Evolutionary conservation across 139 green algal genomes (phyloP).

Genomic region (Diplosphaera chodatii): DNA sequence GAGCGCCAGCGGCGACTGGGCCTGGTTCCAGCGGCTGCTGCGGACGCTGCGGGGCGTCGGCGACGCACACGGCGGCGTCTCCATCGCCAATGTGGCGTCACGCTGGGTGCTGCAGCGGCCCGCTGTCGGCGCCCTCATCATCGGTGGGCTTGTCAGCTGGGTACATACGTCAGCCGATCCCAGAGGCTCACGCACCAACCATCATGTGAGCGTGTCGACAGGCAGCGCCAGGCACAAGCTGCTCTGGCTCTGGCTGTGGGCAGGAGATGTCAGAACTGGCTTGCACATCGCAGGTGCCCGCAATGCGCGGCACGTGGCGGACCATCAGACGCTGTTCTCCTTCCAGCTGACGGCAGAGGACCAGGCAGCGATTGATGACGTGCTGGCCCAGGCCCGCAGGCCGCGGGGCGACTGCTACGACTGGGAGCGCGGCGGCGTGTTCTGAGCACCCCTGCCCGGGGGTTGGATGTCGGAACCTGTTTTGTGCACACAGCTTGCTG

Average conservation of each 20-base stretch:
- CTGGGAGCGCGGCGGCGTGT: slow-evolving; percentile 63
- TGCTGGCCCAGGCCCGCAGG: slow-evolving; percentile 38
- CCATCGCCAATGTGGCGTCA: slow-evolving; percentile 68
- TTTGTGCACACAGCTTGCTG: too few relatives aligned
- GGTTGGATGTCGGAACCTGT: too few relatives aligned
- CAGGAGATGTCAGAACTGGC: background rate
- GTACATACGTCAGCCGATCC: too few relatives aligned
- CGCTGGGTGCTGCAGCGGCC: slow-evolving; percentile 72
- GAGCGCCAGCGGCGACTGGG: slow-evolving; percentile 58
- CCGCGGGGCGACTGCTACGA: slow-evolving; percentile 63
- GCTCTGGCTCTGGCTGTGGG: too few relatives aligned
- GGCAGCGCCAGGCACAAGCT: slow-evolving; percentile 4
- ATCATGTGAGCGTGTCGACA: background rate
- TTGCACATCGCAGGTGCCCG: slow-evolving; percentile 46
- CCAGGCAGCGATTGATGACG: slow-evolving; percentile 44
- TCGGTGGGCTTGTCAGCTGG: background rate
- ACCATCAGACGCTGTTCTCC: slow-evolving; percentile 52
- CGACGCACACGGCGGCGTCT: slow-evolving; percentile 43
- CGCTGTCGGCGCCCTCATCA: slow-evolving; percentile 20
- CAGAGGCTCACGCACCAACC: too few relatives aligned
- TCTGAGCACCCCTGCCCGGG: background rate
- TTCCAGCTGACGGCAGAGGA: slow-evolving; percentile 64
- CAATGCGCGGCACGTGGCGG: slow-evolving; percentile 60
- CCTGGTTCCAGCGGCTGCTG: slow-evolving; percentile 52
- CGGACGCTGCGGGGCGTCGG: slow-evolving; percentile 26